These are phyloP conservation scores for Populus hybrid DNA, from an alignment of 441 rosid species.

Conservation along the genomic window DNA sequence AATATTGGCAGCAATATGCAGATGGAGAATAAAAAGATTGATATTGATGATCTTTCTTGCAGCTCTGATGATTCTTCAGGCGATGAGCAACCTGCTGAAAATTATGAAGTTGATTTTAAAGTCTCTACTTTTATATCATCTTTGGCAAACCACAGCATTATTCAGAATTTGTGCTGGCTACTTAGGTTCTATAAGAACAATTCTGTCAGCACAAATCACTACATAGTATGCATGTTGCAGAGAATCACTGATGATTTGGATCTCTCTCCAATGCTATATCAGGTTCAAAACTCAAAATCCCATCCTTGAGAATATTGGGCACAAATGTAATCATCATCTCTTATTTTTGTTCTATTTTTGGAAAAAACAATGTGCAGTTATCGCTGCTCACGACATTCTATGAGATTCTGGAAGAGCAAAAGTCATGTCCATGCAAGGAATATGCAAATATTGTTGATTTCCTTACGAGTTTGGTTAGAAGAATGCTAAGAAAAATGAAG, in stretches of 20 bases:
- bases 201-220: conserved; percentile 58
- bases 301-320: conserved; percentile 4
- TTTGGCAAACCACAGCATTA: conserved; percentile 76
- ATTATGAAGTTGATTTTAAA: conserved; percentile 90
- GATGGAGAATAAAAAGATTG: conserved; percentile 29
- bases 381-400: conserved; percentile 73
- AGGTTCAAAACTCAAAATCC: conserved; percentile 41
- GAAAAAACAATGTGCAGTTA: conserved; percentile 49
- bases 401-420: conserved; percentile 81
- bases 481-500: conserved; percentile 88
- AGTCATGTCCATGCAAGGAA: conserved; percentile 62
- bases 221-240: conserved; percentile 59
- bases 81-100: conserved; percentile 55
- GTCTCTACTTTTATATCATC: conserved; percentile 76
- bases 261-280: conserved; percentile 97
- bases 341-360: conserved; percentile 11
- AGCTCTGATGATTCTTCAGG: conserved; percentile 65
- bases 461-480: conserved; percentile 58
- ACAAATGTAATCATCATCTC: conserved; percentile 3
- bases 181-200: conserved; percentile 83
- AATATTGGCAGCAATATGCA: conserved; percentile 28
- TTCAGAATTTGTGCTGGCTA: conserved; percentile 93
- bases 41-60: conserved; percentile 43
- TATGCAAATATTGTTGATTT: conserved; percentile 58
- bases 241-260: conserved; percentile 82